Base-by-base conservation (phyloP, 179 eudicot species). In the Dionaea muscipula region DNA sequence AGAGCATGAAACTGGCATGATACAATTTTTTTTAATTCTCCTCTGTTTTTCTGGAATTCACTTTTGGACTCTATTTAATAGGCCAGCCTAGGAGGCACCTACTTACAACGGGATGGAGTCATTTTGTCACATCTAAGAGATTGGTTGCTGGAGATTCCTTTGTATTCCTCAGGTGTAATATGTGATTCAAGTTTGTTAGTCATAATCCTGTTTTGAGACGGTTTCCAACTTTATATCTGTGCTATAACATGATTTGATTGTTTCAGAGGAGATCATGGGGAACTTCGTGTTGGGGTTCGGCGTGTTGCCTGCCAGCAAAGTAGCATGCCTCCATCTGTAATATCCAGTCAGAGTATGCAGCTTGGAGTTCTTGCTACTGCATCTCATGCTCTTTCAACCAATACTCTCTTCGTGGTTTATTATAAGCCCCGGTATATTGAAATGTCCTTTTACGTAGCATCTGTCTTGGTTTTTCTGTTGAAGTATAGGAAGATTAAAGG, bases 31-130 rank as follows among this genome's bases (percentile, higher is more conserved):
- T 20, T 20, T 12, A 3, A 23, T 21, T 13, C 19, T 43, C 47
- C 17, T 18, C 8, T 43, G 47, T 5, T 6, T 16, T 5, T 38
- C 16, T 14, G 15, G 41, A 38, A 10, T 38, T 13, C 11, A 10
- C 3, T 38, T 13, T 38, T 2, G 3, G 15, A 14, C 2, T 2
- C 26, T 33, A 21, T 62, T 23, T 39, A 38, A 64, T 46, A 83
- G 93, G 93, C 41, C 86, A 81, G 64, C 93, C 84, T 33, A 69
- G 68, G 67, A 67, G 93, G 53, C 93, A 83, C 64, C 63, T 83
- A 56, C 72, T 83, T 47, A 75, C 80, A 16, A 81, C 78, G 26
- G 93, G 93, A 52, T 83, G 84, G 93, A 83, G 84, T 72, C 73
- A 72, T 53, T 83, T 83, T 72, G 83, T 81, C 38, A 70, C 77